Percentiles rank a stretch among this genome's conserved stretches.
phyloP scores from a whole-genome alignment of 78 protist genomes.

The Dictyostelium capitatum region DNA sequence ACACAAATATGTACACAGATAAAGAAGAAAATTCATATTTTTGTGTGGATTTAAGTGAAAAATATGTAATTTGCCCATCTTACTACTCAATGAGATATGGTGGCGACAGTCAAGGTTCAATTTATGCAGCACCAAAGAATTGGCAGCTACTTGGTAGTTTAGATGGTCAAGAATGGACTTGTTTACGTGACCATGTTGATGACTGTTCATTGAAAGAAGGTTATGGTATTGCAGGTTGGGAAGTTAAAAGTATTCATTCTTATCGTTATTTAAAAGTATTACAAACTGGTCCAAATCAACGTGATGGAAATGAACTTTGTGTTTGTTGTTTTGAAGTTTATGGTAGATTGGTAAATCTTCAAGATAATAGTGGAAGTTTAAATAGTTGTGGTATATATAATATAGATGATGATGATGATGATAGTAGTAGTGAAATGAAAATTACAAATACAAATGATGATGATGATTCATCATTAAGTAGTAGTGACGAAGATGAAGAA shows the following conservation, averaged over 20 bases:
- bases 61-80: constrained; percentile 73
- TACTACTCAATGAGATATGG: constrained; percentile 75
- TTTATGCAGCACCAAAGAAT: constrained; percentile 78
- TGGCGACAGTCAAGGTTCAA: constrained; percentile 80
- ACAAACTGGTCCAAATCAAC: constrained; percentile 74
- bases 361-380: constrained; percentile 23
- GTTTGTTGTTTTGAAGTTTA: constrained; percentile 77
- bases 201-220: constrained; percentile 72
- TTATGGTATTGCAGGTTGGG: constrained; percentile 72
- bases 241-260: constrained; percentile 46
- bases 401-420: neutral
- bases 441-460: neutral
- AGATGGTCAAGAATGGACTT: constrained; percentile 65
- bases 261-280: constrained; percentile 50
- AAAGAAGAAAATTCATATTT: constrained; percentile 31
- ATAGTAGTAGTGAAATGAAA: neutral
- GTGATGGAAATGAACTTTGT: constrained; percentile 74
- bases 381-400: neutral
- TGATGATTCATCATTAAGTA: neutral
- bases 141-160: constrained; percentile 67
- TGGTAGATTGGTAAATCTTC: constrained; percentile 68
- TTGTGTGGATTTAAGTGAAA: constrained; percentile 41
- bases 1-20: constrained; percentile 74
- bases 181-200: constrained; percentile 19
- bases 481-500: neutral